These are phyloP conservation scores for Diaporthe caulivora DNA, from an alignment of 2,329 filamentous ascomycete genomes.

Conservation along the genomic window DNA sequence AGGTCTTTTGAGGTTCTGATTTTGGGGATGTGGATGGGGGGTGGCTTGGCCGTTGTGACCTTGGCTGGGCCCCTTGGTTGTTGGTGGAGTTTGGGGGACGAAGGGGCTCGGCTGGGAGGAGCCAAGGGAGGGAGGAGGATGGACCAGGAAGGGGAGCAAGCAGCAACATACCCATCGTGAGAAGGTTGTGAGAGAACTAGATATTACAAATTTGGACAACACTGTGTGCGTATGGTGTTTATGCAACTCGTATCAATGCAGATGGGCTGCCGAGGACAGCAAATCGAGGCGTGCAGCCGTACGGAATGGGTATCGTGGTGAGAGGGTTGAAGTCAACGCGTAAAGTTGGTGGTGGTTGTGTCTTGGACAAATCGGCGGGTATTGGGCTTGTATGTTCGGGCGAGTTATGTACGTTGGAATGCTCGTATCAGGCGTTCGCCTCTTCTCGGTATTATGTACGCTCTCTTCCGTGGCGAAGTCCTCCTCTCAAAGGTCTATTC, in stretches of 20 bases:
- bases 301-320: conserved; percentile 2
- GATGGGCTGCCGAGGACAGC: neutral
- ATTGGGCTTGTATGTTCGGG: neutral
- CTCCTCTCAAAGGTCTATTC: neutral
- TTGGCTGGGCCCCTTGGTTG: neutral
- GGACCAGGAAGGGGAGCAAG: neutral
- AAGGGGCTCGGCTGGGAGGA: neutral
- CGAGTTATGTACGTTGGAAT: conserved; percentile 29
- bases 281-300: conserved; percentile 4
- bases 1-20: conserved; percentile 25
- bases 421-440: neutral
- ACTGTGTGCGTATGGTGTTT: conserved; percentile 11
- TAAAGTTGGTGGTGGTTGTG: neutral
- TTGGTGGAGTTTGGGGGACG: neutral
- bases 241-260: neutral
- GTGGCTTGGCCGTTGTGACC: conserved; percentile 10
- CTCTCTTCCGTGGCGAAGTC: neutral
- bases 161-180: conserved; percentile 37
- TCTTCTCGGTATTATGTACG: conserved; percentile 16
- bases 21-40: neutral
- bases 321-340: neutral
- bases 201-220: conserved; percentile 23
- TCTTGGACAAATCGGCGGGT: neutral
- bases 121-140: neutral
- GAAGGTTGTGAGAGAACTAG: neutral